Percentiles rank a stretch among this genome's conserved stretches.
These are phyloP conservation scores for Cladosporium sphaerospermum DNA, from an alignment of 2,329 filamentous ascomycete species.

Conservation along the genomic window DNA sequence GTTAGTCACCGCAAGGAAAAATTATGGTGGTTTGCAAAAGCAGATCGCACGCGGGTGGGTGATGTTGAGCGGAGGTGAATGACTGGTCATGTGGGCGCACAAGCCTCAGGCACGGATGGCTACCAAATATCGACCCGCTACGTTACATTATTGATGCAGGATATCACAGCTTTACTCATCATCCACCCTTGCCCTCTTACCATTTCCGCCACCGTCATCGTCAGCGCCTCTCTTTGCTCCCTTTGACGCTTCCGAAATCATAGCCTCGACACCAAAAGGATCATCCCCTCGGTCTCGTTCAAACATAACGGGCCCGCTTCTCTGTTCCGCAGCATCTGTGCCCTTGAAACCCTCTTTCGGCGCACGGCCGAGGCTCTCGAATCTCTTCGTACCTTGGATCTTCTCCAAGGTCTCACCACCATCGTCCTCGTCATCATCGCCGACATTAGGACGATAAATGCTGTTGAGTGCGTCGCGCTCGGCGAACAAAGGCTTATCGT, in stretches of 20 bases:
- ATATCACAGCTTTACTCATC: conserved; percentile 48
- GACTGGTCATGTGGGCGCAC: no score
- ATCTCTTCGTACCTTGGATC: conserved; percentile 78
- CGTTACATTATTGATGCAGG: neutral
- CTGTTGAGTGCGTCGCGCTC: conserved; percentile 91
- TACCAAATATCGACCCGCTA: no score
- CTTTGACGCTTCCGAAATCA: conserved; percentile 72
- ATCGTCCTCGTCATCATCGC: conserved; percentile 69
- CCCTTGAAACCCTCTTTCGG: conserved; percentile 79
- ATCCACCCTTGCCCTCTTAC: conserved; percentile 73
- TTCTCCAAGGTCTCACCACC: conserved; percentile 76
- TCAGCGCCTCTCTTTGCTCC: conserved; percentile 66
- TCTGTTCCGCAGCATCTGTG: conserved; percentile 70
- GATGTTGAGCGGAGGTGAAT: no score
- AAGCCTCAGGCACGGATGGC: no score
- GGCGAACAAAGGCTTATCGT: conserved; percentile 94
- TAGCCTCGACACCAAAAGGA: conserved; percentile 90
- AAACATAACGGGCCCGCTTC: conserved; percentile 91
- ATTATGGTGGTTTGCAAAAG: neutral
- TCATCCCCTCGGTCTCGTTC: conserved; percentile 76
- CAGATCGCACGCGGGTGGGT: neutral
- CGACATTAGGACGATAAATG: conserved; percentile 78
- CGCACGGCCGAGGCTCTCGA: conserved; percentile 79
- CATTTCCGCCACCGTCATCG: conserved; percentile 50
- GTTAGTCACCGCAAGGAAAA: no score